Evolutionary conservation across 2,329 filamentous ascomycete species (phyloP).

Genomic region (Aspergillus jensenii): DNA sequence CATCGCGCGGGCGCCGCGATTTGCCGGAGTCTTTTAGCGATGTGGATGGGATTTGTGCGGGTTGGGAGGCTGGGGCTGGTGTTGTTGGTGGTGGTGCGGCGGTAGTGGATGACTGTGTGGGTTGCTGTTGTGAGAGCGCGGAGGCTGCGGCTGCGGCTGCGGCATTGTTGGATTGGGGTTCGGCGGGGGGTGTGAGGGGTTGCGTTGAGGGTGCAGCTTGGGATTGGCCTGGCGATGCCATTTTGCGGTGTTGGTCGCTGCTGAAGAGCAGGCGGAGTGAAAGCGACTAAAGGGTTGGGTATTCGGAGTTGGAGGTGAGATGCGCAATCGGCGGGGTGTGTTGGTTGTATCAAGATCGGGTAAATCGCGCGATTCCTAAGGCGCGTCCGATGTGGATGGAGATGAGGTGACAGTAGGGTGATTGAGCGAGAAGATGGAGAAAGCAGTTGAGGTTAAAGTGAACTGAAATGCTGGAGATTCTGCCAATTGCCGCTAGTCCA

Average conservation of each 20-base stretch:
- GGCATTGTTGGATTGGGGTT: slow-evolving; percentile 25
- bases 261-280: neutral
- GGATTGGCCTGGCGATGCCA: slow-evolving; percentile 37
- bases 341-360: neutral
- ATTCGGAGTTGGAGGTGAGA: neutral
- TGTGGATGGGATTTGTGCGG: slow-evolving; percentile 41
- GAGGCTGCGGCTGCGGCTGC: slow-evolving; percentile 1
- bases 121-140: slow-evolving; percentile 11
- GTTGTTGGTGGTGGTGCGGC: slow-evolving; percentile 13
- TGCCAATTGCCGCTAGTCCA: slow-evolving; percentile 5
- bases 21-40: slow-evolving; percentile 49
- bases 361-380: neutral
- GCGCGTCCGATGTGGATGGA: neutral
- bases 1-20: slow-evolving; percentile 49
- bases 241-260: slow-evolving; percentile 9
- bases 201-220: slow-evolving; percentile 33
- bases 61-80: slow-evolving; percentile 13
- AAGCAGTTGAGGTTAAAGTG: neutral
- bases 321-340: neutral
- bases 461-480: slow-evolving; percentile 6
- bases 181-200: slow-evolving; percentile 46
- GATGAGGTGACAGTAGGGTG: neutral
- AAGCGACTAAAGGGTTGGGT: neutral
- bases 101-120: slow-evolving; percentile 23
- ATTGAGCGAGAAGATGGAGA: neutral